Evolutionary conservation across 116 monocot genomes (phyloP).

Genomic region (Papilionanthe hybrid): DNA sequence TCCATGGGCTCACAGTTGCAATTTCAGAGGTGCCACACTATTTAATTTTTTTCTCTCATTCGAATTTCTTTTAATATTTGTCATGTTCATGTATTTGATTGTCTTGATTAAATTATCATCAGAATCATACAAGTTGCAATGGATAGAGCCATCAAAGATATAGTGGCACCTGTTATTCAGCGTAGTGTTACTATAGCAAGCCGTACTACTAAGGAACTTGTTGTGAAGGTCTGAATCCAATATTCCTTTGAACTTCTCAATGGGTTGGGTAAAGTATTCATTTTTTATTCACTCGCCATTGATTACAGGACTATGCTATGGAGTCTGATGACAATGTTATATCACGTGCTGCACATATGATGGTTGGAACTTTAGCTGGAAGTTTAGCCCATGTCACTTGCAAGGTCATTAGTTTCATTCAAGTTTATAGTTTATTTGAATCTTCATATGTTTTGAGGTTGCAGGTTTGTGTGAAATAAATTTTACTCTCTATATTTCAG

Average conservation of each 20-base stretch:
- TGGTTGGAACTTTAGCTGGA: conserved; percentile 89
- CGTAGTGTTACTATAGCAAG: conserved; percentile 94
- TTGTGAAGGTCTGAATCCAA: conserved; percentile 59
- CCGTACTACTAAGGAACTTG: conserved; percentile 87
- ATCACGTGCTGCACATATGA: conserved; percentile 66
- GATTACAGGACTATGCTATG: conserved; percentile 72
- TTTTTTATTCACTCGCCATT: conserved; percentile 5
- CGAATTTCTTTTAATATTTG: not conserved
- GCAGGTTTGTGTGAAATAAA: not conserved
- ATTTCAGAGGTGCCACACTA: conserved; percentile 50
- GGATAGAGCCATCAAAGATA: conserved; percentile 77
- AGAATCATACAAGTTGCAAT: conserved; percentile 72
- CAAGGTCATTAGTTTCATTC: conserved; percentile 57
- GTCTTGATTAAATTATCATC: conserved; percentile 1
- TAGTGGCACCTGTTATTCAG: conserved; percentile 81
- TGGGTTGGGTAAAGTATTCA: not conserved
- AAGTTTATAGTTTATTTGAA: not conserved
- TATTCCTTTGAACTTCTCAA: not conserved
- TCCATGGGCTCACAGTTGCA: conserved; percentile 66
- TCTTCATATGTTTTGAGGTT: not conserved
- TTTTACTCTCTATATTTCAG: conserved; percentile 31
- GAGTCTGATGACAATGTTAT: conserved; percentile 76
- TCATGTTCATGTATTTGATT: not conserved
- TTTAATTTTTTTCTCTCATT: not conserved
- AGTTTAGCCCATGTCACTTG: conserved; percentile 98